phyloP scores from a whole-genome alignment of 441 rosid genomes.

The Croton laevigatus region DNA sequence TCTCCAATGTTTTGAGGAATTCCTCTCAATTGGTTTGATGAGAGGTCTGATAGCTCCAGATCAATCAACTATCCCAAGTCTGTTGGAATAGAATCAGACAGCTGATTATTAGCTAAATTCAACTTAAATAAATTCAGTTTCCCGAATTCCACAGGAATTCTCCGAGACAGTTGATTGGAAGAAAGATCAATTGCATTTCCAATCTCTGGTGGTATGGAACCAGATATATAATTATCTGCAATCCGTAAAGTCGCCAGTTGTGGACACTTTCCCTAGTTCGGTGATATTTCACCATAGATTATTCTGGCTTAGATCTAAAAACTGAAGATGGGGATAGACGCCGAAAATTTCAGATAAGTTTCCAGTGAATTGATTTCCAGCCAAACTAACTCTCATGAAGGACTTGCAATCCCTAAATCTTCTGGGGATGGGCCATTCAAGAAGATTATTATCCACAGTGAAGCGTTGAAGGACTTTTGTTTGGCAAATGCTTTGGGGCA shows the following conservation, averaged over 20 bases:
- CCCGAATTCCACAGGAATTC: constrained; percentile 30
- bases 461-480: constrained; percentile 9
- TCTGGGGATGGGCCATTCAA: constrained; percentile 31
- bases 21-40: constrained; percentile 21
- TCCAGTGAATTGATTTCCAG: constrained; percentile 26
- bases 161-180: constrained; percentile 30
- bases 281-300: constrained; percentile 29
- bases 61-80: constrained; percentile 22
- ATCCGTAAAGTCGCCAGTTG: constrained; percentile 6
- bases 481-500: constrained; percentile 30
- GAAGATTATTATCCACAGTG: constrained; percentile 9
- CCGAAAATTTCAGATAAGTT: constrained; percentile 30
- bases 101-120: constrained; percentile 18
- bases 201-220: constrained; percentile 30
- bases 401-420: constrained; percentile 35
- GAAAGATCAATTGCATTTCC: constrained; percentile 37
- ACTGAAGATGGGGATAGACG: constrained; percentile 17
- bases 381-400: constrained; percentile 24
- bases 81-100: constrained; percentile 21
- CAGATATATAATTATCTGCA: constrained; percentile 27
- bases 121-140: constrained; percentile 20
- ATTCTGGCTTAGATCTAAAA: constrained; percentile 33
- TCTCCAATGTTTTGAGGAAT: constrained; percentile 18
- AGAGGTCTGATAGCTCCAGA: constrained; percentile 17
- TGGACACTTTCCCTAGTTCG: constrained; percentile 28